Evolutionary conservation across 352 stramenopile genomes (phyloP), one percentile per base, ranked within the genome.

Genomic region (Globisporangium carolinianum): DNA sequence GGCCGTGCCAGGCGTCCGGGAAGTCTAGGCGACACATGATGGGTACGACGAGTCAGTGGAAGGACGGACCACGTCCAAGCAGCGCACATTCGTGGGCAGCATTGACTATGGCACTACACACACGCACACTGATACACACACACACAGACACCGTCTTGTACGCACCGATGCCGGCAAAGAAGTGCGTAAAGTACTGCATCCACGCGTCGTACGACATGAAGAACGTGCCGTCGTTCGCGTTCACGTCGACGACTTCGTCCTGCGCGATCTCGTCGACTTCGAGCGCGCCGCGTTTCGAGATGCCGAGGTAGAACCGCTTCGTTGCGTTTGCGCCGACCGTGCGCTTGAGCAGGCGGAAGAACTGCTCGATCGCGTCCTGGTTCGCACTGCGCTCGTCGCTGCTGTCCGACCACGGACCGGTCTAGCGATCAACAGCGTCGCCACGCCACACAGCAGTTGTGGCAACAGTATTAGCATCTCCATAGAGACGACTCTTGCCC

Each of bases 141-240:
- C 24, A 32, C 3, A 1, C 1, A 18, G 7, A 57, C 24, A 32
- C 24, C 24, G 24, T 32, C 24, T 32, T 32, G 5, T 15, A 49
- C 72, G 14, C 67, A 94, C 84, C 87, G 14, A 97, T 90, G 17
- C 85, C 88, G 18, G 91, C 79, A 52, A 97, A 97, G 47, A 97
- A 91, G 46, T 95, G 84, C 0, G 87, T 97, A 61, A 95, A 97
- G 53, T 90, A 83, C 53, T 83, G 64, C 65, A 83, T 86, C 87
- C 87, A 97, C 2, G 86, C 89, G 32, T 90, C 77, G 58, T 72
- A 97, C 12, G 75, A 73, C 86, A 97, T 97, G 72, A 97, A 97
- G 57, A 97, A 97, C 2, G 87, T 96, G 3, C 90, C 90, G 54
- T 97, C 90, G 45, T 86, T 91, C 3, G 73, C 62, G 47, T 96